A percentile compares a stretch with the other conserved stretches of the same genome.
phyloP scores from a whole-genome alignment of 2,329 filamentous ascomycete species.

The Colletotrichum spinosum region DNA sequence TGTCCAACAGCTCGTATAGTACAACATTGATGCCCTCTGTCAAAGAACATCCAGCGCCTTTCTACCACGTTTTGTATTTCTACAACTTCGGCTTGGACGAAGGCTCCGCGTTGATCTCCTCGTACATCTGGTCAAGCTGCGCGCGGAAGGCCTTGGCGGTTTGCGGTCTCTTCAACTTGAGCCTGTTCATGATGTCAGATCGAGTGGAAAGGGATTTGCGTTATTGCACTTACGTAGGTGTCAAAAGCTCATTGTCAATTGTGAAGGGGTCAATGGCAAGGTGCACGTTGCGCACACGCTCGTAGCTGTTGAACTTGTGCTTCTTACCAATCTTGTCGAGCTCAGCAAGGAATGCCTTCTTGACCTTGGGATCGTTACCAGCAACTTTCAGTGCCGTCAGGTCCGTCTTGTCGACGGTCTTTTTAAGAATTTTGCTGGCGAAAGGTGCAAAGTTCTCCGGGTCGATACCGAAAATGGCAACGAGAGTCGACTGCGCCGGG shows the following conservation, averaged over 20 bases:
- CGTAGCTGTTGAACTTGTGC: constrained; percentile 92
- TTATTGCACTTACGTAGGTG: constrained; percentile 78
- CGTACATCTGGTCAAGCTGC: constrained; percentile 69
- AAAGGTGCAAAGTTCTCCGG: constrained; percentile 86
- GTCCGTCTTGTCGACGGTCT: constrained; percentile 73
- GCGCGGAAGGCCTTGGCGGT: constrained; percentile 62
- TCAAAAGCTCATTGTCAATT: constrained; percentile 90
- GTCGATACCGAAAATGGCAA: constrained; percentile 89
- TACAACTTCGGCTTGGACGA: constrained; percentile 60
- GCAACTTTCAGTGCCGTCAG: constrained; percentile 74
- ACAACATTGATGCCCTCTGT: constrained; percentile 22
- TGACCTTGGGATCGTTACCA: constrained; percentile 75
- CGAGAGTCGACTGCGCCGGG: constrained; percentile 81
- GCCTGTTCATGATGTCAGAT: constrained; percentile 51
- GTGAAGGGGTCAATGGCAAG: constrained; percentile 91
- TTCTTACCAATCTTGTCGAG: constrained; percentile 82
- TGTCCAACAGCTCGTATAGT: constrained; percentile 20
- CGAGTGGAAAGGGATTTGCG: background rate
- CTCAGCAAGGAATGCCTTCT: constrained; percentile 80
- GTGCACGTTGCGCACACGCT: constrained; percentile 80
- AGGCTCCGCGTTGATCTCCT: constrained; percentile 59
- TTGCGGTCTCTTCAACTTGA: constrained; percentile 72
- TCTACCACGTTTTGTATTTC: constrained; percentile 14
- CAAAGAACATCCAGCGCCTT: constrained; percentile 21
- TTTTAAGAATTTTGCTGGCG: constrained; percentile 80